A percentile compares a stretch with the other conserved stretches of the same genome.
These are phyloP conservation scores for Pulicaria dysenterica DNA, from an alignment of 129 eudicot genomes.

Conservation along the genomic window DNA sequence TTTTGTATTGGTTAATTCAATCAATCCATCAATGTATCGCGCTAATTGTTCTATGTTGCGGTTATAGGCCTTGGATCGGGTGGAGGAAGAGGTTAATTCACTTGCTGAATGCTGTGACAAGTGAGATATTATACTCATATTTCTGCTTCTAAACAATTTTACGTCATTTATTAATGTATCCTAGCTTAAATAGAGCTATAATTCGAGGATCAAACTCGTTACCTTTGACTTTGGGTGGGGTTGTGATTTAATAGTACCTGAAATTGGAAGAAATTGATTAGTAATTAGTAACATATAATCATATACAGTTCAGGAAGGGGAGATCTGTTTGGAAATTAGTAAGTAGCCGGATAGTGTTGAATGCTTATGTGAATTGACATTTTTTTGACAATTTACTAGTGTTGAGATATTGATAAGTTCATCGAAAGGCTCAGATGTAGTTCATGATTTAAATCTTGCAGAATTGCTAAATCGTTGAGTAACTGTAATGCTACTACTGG, in stretches of 20 bases:
- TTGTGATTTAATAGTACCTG: background rate
- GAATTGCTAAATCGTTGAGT: constrained; percentile 79
- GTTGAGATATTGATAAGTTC: background rate
- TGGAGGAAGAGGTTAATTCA: constrained; percentile 86
- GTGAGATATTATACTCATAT: constrained; percentile 35
- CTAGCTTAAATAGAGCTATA: no score
- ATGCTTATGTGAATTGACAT: constrained; percentile 2
- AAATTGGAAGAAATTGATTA: constrained; percentile 8
- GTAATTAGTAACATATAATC: background rate
- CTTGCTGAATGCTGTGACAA: constrained; percentile 88
- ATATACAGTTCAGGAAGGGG: background rate
- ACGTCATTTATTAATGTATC: background rate
- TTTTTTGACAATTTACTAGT: constrained; percentile 3
- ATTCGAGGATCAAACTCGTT: background rate
- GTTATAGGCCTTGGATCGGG: constrained; percentile 85
- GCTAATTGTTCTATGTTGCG: constrained; percentile 8
- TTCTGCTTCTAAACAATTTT: background rate
- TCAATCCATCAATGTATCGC: background rate
- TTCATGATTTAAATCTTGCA: constrained; percentile 36
- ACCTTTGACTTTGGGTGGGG: background rate
- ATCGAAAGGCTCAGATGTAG: background rate
- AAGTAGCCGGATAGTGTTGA: background rate
- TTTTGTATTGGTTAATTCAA: background rate
- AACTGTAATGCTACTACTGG: constrained; percentile 92
- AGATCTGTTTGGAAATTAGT: constrained; percentile 1